Base-by-base conservation (phyloP, 2,329 filamentous ascomycete genomes). In the Aspergillus neotritici region DNA sequence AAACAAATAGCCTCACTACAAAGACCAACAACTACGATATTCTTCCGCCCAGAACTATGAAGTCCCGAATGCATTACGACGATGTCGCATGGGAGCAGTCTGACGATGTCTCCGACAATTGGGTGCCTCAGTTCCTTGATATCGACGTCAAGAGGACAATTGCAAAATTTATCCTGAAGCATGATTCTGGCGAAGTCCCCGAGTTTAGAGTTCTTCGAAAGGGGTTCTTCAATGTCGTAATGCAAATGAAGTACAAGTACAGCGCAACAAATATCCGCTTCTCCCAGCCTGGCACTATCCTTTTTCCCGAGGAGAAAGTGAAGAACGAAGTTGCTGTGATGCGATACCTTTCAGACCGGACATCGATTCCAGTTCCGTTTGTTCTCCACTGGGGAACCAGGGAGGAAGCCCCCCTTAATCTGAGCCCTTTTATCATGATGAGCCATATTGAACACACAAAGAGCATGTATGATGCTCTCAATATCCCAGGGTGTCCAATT, bases 371-470 rank as follows among this genome's bases (percentile, higher is more conserved):
- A 2, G 37, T 55, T 6, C 53, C 53, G 2, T 47, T 47, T 16
- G 30, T 55, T 14, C n/a, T 33, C 4, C 47, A 51, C 34, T 53
- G 14, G 33, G 52, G 52, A 4, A 39, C 43, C 6, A 49, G 40
- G 34, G 25, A 47, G 9, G 41, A 52, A 17, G 49, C 48, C 12
- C 52, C 49, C 1, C 38, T 46, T 16, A 52, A 49, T 1, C 41
- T 65, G 1, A 54, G 58, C 4, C 62, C 64, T 0, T 69, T 61
- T 39, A 67, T 68, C 13, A 56, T 66, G 28, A 64, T 66, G 61
- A 57, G 60, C n/a, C 65, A 60, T 46, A 46, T 56, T 16, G 41
- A 51, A 4, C 41, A 51, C 32, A 35, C 34, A 1, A 46, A 33
- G 13, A 45, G 29, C 4, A 50, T 56, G 46, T 44, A 41, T 14